Conservation (phyloP, 768 basidiomycete genomes). For the Tylopilus vinaceipallidus region DNA sequence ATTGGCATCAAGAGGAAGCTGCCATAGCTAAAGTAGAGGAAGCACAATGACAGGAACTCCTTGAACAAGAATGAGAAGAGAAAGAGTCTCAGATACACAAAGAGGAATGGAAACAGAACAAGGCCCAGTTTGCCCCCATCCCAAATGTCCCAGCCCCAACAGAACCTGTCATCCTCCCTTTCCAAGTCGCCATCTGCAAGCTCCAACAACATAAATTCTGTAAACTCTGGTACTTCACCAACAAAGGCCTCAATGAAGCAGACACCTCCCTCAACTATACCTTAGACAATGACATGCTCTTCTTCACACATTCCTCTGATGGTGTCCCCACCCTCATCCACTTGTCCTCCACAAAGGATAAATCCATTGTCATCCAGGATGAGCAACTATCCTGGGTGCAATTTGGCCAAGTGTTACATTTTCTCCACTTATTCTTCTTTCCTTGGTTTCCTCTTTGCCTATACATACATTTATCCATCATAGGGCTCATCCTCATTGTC, state of each 20-base stretch:
- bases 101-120: neutral
- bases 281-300: neutral
- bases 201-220: neutral
- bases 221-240: neutral
- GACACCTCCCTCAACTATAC: neutral
- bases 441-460: too few relatives aligned
- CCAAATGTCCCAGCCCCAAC: neutral
- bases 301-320: neutral
- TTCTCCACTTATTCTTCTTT: too few relatives aligned
- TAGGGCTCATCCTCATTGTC: too few relatives aligned
- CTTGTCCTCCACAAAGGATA: accelerated
- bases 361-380: neutral
- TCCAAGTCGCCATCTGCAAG: neutral
- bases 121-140: neutral
- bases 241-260: neutral
- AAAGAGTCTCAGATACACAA: neutral
- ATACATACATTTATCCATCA: too few relatives aligned
- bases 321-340: neutral
- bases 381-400: neutral
- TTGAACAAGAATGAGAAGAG: neutral
- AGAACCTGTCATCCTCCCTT: neutral
- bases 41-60: neutral
- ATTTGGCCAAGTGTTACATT: neutral
- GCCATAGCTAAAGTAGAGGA: neutral
- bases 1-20: neutral